Percentiles rank a stretch among this genome's conserved stretches.
These are phyloP conservation scores for Grifola frondosa DNA, from an alignment of 1,284 basidiomycete genomes.

Conservation along the genomic window DNA sequence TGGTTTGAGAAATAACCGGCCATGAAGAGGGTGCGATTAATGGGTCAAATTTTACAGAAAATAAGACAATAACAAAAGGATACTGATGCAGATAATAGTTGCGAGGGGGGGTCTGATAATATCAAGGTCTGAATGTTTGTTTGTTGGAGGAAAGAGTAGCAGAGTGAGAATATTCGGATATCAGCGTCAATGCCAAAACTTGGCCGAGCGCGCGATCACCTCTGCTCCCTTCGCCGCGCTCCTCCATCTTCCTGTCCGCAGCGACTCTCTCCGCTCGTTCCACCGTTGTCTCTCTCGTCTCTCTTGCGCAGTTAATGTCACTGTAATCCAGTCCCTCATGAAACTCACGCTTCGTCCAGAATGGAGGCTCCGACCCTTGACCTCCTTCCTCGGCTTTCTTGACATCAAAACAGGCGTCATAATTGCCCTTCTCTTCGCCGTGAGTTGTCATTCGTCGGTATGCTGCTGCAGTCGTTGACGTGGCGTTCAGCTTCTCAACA, in stretches of 20 bases:
- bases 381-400: slow-evolving; percentile 79
- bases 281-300: neutral
- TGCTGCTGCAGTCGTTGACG: slow-evolving; percentile 12
- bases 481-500: slow-evolving; percentile 80
- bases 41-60: slow-evolving; percentile 1
- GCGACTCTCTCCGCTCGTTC: slow-evolving; percentile 6
- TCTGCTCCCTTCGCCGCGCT: slow-evolving; percentile 9
- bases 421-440: slow-evolving; percentile 83
- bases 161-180: slow-evolving; percentile 9
- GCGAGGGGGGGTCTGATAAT: neutral
- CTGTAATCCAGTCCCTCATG: slow-evolving; percentile 42
- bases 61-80: neutral
- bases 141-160: slow-evolving; percentile 3
- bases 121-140: no score
- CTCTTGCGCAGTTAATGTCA: slow-evolving; percentile 20
- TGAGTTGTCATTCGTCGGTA: slow-evolving; percentile 34
- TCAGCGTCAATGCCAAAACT: slow-evolving; percentile 3
- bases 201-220: neutral
- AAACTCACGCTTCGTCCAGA: slow-evolving; percentile 76
- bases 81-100: no score
- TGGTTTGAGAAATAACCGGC: slow-evolving; percentile 79
- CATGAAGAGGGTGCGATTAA: slow-evolving; percentile 18
- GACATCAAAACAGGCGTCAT: slow-evolving; percentile 90
- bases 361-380: slow-evolving; percentile 77
- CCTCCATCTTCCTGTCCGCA: slow-evolving; percentile 4